Evolutionary conservation across 768 basidiomycete genomes (phyloP).

Genomic region (Porpolomopsis calyptriformis): DNA sequence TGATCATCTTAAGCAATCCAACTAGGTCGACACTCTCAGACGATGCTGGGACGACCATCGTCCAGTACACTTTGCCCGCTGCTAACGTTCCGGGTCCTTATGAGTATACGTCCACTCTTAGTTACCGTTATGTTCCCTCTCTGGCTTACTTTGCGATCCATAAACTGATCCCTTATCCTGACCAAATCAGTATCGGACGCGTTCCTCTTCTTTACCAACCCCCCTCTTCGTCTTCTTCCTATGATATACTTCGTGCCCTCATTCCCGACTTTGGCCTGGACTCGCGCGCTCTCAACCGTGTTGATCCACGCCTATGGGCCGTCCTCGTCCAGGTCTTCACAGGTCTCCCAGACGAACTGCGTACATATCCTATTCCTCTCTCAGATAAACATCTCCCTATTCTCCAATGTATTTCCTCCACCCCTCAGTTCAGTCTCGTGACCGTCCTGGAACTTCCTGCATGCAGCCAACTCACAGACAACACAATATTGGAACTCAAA

Average conservation of each 20-base stretch:
- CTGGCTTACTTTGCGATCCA: constrained; percentile 43
- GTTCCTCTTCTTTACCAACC: constrained; percentile 28
- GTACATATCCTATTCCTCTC: constrained; percentile 38
- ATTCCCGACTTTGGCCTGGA: constrained; percentile 22
- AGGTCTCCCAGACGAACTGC: constrained; percentile 35
- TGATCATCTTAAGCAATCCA: constrained; percentile 9
- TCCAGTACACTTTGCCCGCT: constrained; percentile 13
- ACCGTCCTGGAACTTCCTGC: constrained; percentile 51
- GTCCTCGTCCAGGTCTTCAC: constrained; percentile 50
- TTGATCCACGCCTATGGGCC: constrained; percentile 56
- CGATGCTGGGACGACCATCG: constrained; percentile 15
- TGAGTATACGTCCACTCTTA: constrained; percentile 5
- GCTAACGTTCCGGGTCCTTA: constrained; percentile 18
- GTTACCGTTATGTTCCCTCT: constrained; percentile 31
- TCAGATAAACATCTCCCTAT: constrained; percentile 42
- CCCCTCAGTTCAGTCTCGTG: constrained; percentile 49
- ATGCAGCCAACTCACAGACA: constrained; percentile 49
- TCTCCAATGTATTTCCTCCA: constrained; percentile 46
- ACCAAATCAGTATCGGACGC: constrained; percentile 30
- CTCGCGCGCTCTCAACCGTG: constrained; percentile 15
- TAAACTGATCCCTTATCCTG: constrained; percentile 32
- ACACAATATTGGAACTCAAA: constrained; percentile 39
- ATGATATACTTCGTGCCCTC: constrained; percentile 31
- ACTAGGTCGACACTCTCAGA: constrained; percentile 9
- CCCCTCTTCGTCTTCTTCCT: constrained; percentile 13